Conservation (phyloP, 495 filamentous ascomycete species). For the Cryomyces antarcticus region DNA sequence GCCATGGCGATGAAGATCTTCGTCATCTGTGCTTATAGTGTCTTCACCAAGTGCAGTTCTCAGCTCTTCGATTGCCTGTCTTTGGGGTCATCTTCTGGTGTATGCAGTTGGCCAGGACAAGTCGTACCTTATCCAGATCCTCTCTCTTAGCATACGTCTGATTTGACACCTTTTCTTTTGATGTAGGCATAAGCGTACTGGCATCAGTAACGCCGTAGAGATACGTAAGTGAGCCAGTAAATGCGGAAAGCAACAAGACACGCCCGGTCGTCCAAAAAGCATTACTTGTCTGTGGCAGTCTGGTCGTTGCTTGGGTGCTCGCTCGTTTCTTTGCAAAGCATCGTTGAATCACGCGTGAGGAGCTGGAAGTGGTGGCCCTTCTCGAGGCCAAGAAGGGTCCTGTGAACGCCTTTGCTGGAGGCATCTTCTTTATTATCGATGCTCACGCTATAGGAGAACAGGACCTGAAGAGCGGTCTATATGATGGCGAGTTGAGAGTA, state of each 20-base stretch:
- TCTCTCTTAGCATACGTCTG: conserved; percentile 15
- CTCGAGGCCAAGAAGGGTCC: too few species aligned
- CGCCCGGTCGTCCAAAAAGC: conserved; percentile 18
- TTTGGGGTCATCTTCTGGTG: neutral
- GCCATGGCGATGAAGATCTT: conserved; percentile 61
- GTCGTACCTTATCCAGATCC: conserved; percentile 16
- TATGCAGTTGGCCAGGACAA: neutral
- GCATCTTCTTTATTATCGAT: too few species aligned
- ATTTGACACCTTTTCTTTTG: conserved; percentile 3
- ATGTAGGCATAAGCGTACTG: neutral
- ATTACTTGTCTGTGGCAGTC: neutral
- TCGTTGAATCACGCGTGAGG: too few species aligned
- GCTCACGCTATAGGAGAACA: too few species aligned
- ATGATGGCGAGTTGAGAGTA: too few species aligned
- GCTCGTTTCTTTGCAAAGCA: too few species aligned
- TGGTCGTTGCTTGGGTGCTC: neutral
- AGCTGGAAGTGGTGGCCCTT: too few species aligned
- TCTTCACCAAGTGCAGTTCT: conserved; percentile 36
- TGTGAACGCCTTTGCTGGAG: too few species aligned
- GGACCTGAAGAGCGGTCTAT: too few species aligned
- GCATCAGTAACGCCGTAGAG: conserved; percentile 13
- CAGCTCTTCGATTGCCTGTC: conserved; percentile 21
- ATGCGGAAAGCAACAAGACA: conserved; percentile 16
- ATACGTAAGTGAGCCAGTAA: conserved; percentile 16
- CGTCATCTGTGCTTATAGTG: conserved; percentile 62